These are phyloP conservation scores for Xylaria bambusicola DNA, from an alignment of 495 filamentous ascomycete genomes.

Conservation along the genomic window DNA sequence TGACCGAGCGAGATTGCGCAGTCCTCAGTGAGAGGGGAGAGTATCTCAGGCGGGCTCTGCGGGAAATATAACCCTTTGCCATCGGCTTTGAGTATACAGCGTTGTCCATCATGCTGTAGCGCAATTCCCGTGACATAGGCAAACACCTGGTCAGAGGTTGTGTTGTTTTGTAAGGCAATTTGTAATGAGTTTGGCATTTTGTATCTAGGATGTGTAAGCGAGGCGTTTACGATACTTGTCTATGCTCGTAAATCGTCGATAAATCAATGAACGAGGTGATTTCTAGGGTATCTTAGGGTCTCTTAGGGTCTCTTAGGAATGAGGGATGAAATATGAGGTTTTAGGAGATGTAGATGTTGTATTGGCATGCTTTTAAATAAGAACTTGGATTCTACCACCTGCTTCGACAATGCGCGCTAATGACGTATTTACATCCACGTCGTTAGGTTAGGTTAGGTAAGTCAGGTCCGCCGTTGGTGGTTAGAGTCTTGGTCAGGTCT, in stretches of 20 bases:
- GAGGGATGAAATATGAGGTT: no score
- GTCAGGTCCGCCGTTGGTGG: no score
- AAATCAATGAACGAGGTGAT: no score
- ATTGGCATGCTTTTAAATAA: no score
- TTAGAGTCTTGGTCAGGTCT: no score
- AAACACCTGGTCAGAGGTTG: slow-evolving; percentile 33
- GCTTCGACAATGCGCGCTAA: not conserved
- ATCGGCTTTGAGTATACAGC: slow-evolving; percentile 40
- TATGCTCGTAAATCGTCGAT: not conserved
- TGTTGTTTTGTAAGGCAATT: slow-evolving; percentile 42
- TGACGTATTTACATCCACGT: slow-evolving; percentile 1
- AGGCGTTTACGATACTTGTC: not conserved
- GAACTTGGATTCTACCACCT: no score
- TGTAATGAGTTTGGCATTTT: slow-evolving; percentile 45
- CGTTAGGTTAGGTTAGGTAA: not conserved
- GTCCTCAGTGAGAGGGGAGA: slow-evolving; percentile 56
- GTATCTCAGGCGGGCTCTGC: slow-evolving; percentile 36
- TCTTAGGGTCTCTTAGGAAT: no score
- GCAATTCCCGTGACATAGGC: slow-evolving; percentile 50
- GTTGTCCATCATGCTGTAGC: slow-evolving; percentile 36
- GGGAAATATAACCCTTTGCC: slow-evolving; percentile 41
- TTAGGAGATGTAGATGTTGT: not conserved
- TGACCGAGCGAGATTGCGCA: slow-evolving; percentile 68
- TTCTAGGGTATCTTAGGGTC: no score
- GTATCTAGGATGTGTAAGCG: not conserved